Conservation (phyloP, 257 asterid species). For the Henckelia pumila region DNA sequence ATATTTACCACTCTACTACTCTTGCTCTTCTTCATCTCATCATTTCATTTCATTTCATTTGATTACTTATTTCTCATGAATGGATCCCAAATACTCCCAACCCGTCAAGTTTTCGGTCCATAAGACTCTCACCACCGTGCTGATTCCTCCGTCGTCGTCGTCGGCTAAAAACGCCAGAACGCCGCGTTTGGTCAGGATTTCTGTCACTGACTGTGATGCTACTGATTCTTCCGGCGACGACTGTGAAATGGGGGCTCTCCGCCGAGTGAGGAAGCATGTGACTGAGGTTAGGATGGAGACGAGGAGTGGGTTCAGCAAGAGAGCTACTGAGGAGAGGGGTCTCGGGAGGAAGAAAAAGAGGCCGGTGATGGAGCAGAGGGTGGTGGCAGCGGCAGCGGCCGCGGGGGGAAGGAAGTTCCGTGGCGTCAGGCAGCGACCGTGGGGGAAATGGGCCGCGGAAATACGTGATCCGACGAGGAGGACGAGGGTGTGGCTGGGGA, state of each 20-base stretch:
- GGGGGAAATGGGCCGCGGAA: slow-evolving; percentile 95
- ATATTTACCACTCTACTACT: not conserved
- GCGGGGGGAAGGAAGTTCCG: slow-evolving; percentile 44
- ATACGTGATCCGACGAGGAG: slow-evolving; percentile 59
- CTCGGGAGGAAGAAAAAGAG: slow-evolving; percentile 19
- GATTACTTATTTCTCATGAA: too few relatives aligned
- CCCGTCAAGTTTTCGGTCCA: slow-evolving; percentile 33
- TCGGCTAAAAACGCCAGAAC: not conserved
- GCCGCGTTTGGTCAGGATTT: slow-evolving; percentile 51
- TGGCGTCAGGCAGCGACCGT: slow-evolving; percentile 76
- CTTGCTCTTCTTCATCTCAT: not conserved
- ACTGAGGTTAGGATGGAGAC: slow-evolving; percentile 47
- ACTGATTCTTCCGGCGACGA: slow-evolving; percentile 72
- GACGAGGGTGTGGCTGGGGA: slow-evolving; percentile 69
- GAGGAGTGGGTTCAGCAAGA: not conserved
- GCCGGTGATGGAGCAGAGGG: not conserved
- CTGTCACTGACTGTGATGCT: slow-evolving; percentile 64
- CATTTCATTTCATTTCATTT: too few relatives aligned
- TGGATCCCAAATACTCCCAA: slow-evolving; percentile 7
- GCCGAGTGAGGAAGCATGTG: slow-evolving; percentile 40
- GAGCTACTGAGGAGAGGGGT: not conserved
- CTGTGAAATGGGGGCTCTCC: slow-evolving; percentile 2
- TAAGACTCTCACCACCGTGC: slow-evolving; percentile 30
- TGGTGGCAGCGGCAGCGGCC: not conserved
- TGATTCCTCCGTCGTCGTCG: not conserved